Percentiles rank a stretch among this genome's conserved stretches.
phyloP scores from a whole-genome alignment of 2,329 filamentous ascomycete genomes.

The Phialophora tarda region DNA sequence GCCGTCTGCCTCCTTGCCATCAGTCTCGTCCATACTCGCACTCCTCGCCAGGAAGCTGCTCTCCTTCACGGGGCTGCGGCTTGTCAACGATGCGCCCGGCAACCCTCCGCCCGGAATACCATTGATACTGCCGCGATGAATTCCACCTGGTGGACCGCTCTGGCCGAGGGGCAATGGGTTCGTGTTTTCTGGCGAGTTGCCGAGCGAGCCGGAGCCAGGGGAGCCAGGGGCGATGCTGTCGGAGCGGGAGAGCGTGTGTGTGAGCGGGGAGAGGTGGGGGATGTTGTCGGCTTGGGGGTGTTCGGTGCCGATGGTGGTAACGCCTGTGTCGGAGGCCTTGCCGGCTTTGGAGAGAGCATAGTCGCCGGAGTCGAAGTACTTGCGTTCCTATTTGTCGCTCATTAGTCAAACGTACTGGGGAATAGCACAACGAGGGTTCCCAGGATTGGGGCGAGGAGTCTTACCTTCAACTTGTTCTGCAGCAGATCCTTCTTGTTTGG shows the following conservation, averaged over 20 bases:
- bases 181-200: slow-evolving; percentile 38
- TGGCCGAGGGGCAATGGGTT: slow-evolving; percentile 31
- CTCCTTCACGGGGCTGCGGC: slow-evolving; percentile 87
- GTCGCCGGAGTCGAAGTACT: slow-evolving; percentile 97
- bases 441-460: background rate
- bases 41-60: slow-evolving; percentile 83
- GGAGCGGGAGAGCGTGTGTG: slow-evolving; percentile 48
- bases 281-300: slow-evolving; percentile 96
- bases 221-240: slow-evolving; percentile 42
- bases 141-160: slow-evolving; percentile 38
- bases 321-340: slow-evolving; percentile 91
- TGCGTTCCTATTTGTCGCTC: slow-evolving; percentile 71
- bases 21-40: slow-evolving; percentile 67
- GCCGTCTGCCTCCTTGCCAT: slow-evolving; percentile 52
- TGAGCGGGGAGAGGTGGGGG: slow-evolving; percentile 78
- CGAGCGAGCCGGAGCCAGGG: slow-evolving; percentile 41
- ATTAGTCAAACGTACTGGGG: background rate
- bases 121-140: slow-evolving; percentile 52
- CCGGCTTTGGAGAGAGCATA: slow-evolving; percentile 97
- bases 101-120: slow-evolving; percentile 47
- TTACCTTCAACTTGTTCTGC: slow-evolving; percentile 91
- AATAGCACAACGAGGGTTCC: background rate
- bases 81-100: slow-evolving; percentile 50
- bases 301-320: slow-evolving; percentile 90
- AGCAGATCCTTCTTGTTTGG: slow-evolving; percentile 95